Percentiles rank a stretch among this genome's conserved stretches.
phyloP scores from a whole-genome alignment of 2,329 filamentous ascomycete genomes.

The Cordyceps cateniannulata region DNA sequence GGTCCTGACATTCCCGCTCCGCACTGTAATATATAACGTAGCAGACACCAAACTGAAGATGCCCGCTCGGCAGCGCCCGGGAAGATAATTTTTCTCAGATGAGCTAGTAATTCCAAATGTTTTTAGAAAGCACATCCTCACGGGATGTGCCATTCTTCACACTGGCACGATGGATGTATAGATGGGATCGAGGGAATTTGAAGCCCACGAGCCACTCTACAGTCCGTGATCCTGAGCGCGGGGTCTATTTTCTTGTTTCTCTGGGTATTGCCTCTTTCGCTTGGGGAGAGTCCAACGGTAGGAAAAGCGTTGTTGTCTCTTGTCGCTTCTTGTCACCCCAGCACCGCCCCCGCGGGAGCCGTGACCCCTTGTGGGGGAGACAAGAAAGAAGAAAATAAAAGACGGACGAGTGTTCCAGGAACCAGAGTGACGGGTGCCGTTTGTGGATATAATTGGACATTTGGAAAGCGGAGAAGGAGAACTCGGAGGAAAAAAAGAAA shows the following conservation, averaged over 20 bases:
- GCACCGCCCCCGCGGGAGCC: not conserved
- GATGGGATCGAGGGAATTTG: not conserved
- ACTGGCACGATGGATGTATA: too few relatives aligned
- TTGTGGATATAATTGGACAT: not conserved
- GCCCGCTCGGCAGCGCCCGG: too few relatives aligned
- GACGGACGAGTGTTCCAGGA: not conserved
- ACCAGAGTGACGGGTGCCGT: not conserved
- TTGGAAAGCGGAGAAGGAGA: not conserved
- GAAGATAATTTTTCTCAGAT: too few relatives aligned
- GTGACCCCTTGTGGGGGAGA: too few relatives aligned
- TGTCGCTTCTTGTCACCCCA: not conserved
- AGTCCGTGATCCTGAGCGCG: not conserved
- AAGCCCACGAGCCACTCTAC: not conserved
- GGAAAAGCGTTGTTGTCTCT: constrained; percentile 5
- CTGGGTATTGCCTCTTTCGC: not conserved
- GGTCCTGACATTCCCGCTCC: not conserved
- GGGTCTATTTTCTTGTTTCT: not conserved
- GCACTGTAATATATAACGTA: too few relatives aligned
- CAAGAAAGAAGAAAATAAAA: too few relatives aligned
- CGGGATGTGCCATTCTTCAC: too few relatives aligned
- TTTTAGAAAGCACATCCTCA: too few relatives aligned
- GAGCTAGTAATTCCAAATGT: too few relatives aligned
- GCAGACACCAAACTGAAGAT: too few relatives aligned
- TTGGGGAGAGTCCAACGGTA: not conserved
- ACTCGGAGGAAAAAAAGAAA: not conserved